Evolutionary conservation across 2,329 filamentous ascomycete species (phyloP), one percentile per base, ranked within the genome.

Genomic region (Truncatella angustata): DNA sequence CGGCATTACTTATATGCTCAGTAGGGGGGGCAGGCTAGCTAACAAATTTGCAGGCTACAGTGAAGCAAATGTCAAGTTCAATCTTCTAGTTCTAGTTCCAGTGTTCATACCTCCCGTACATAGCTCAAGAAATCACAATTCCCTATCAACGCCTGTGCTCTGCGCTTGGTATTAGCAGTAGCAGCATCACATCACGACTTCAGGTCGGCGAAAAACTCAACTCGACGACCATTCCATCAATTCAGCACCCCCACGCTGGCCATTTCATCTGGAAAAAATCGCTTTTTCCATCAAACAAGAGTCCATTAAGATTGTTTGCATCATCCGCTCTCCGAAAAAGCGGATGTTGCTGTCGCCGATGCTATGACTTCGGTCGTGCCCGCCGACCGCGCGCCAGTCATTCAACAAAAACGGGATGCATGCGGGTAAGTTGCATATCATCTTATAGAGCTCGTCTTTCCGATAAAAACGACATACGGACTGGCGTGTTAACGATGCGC

Each of bases 321-420:
- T 64, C 79, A 77, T 82, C 76, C 77, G 78, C 83, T 85, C 84
- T 77, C 67, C 64, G 72, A 67, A 67, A 76, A 84, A 86, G 85
- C 83, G 82, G 82, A 86, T 86, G 83, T 85, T 81, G 82, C 80
- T 71, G 73, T 76, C 73, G 77, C 76, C 72, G 77, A 82, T 85
- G 83, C 81, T 80, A 86, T 86, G 83, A 85, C 77, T 82, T 81
- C 85, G 81, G 82, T 85, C 78, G 81, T 77, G 74, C 76, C 77
- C 73, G 76, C 79, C 79, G 82, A 85, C 77, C 77, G 81, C 74
- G 78, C 78, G 73, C 81, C 77, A 76, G 79, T 85, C 75, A 79
- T 86, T 77, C 80, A 80, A 78, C 79, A 75, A 67, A 85, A 83
- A 75, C 79, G 76, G 72, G 76, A 75, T 73, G 79, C 84, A 74